Evolutionary conservation across 805 yeast species (phyloP).

Genomic region (Schwanniomyces vanrijiae): DNA sequence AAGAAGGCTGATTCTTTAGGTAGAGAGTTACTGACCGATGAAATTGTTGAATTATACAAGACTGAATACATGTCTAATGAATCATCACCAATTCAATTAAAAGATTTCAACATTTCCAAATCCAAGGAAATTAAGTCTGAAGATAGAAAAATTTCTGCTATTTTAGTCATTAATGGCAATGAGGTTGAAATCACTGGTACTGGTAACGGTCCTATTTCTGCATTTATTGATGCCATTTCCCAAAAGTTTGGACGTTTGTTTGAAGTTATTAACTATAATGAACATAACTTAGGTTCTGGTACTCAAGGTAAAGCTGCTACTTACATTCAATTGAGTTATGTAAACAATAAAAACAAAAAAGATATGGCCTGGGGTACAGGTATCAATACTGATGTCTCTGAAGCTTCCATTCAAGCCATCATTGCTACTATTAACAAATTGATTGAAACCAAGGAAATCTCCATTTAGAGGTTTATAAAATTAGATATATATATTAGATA

Average conservation of each 20-base stretch:
- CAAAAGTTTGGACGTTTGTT: constrained; percentile 50
- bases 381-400: constrained; percentile 42
- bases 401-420: constrained; percentile 59
- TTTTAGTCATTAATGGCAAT: constrained; percentile 18
- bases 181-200: constrained; percentile 46
- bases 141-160: constrained; percentile 50
- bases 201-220: constrained; percentile 81
- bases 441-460: constrained; percentile 24
- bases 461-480: neutral
- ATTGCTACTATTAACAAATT: constrained; percentile 54
- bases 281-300: constrained; percentile 73
- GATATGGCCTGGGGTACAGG: constrained; percentile 45
- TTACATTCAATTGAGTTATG: constrained; percentile 54
- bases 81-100: constrained; percentile 27
- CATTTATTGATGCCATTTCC: constrained; percentile 65
- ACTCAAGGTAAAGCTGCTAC: constrained; percentile 74
- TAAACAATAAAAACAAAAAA: constrained; percentile 36
- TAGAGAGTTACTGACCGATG: constrained; percentile 67
- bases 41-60: constrained; percentile 59
- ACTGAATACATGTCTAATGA: constrained; percentile 48
- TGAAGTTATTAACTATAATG: constrained; percentile 66
- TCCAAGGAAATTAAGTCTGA: constrained; percentile 26
- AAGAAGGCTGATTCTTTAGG: constrained; percentile 62
- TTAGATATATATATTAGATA: no score
- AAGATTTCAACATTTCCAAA: constrained; percentile 48